Evolutionary conservation across 2,329 filamentous ascomycete genomes (phyloP).

Genomic region (Helminthosporium solani): DNA sequence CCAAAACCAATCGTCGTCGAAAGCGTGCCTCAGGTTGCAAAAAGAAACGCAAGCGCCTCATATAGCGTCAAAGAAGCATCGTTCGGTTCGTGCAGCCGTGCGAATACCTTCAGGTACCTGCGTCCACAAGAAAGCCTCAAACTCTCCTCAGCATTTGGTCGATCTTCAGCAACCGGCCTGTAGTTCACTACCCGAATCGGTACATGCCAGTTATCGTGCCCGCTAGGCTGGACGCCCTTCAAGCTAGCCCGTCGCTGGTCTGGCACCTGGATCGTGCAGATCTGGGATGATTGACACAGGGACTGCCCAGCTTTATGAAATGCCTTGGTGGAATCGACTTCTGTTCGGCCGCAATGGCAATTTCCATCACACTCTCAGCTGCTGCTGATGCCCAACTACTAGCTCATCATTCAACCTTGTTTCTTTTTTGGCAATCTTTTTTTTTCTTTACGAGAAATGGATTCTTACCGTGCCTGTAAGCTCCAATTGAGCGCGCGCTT

Average conservation of each 20-base stretch:
- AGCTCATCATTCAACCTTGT: background rate
- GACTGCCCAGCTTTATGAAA: slow-evolving; percentile 20
- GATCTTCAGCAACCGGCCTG: slow-evolving; percentile 25
- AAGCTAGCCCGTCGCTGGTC: slow-evolving; percentile 33
- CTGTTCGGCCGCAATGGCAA: slow-evolving; percentile 1
- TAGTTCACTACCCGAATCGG: slow-evolving; percentile 29
- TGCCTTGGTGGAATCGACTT: slow-evolving; percentile 2
- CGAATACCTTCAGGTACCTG: slow-evolving; percentile 28
- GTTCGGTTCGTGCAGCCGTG: slow-evolving; percentile 8
- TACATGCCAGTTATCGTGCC: slow-evolving; percentile 29
- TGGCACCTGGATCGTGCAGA: slow-evolving; percentile 34
- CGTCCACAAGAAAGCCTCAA: slow-evolving; percentile 31
- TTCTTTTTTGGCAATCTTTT: slow-evolving; percentile 12
- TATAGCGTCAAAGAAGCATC: slow-evolving; percentile 3
- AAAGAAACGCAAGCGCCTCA: slow-evolving; percentile 3
- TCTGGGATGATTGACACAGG: slow-evolving; percentile 29
- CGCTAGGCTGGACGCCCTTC: slow-evolving; percentile 33
- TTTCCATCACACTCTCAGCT: slow-evolving; percentile 7
- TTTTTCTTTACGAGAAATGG: slow-evolving; percentile 6
- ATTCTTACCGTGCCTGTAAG: slow-evolving; percentile 8
- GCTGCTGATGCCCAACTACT: no score
- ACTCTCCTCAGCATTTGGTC: slow-evolving; percentile 28
- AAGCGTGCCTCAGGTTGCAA: background rate
- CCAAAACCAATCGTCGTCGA: no score
- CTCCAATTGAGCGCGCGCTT: slow-evolving; percentile 22